Base-by-base conservation (phyloP, 345 rosid species). In the Dipteronia dyeriana region DNA sequence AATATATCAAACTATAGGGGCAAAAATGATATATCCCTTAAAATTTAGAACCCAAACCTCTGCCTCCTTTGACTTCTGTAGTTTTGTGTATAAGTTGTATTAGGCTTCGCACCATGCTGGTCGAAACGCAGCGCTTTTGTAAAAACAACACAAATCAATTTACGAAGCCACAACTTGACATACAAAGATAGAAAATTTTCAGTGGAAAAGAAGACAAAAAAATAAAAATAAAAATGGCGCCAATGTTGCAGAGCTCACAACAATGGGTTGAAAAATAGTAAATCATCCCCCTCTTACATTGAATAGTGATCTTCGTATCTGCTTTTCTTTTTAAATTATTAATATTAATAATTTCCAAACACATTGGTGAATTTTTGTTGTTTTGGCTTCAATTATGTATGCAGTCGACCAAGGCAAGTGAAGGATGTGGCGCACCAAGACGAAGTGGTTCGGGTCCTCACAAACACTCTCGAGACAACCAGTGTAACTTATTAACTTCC, bases 191-290 rank as follows among this genome's bases (percentile, higher is more conserved):
- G 23, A 65, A 63, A 25, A 3, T 29, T 7, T 23, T 17, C 49
- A 20, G 45, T 7, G 49, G 39, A 34, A 34, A 34, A 6, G 6
- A 34, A 34, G 38, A 34, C 38, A 29, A 41, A 41, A 9, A 59
- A 9, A 76, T 14, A 72, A 65, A 73, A 17, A 72, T 62, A 73
- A 74, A 23, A 74, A 95, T 95, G 98, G 98, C 95, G 89, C 95
- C 99, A 70, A 74, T 90, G 74, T 39, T 91, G 85, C 94, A 87
- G 85, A 96, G 91, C 83, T 86, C 94, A 10, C 98, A 92, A 66
- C 98, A 91, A 70, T 93, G 99, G 99, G 98, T 93, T 45, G 99
- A 92, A 85, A 95, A 95, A 95, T 95, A 91, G 98, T 85, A 77
- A 41, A 38, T 69, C 59, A 17, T 34, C 34, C 39, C 53, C 23